These are phyloP conservation scores for Mucor indicus DNA, from an alignment of 371 early-diverging fungal species.

Conservation along the genomic window DNA sequence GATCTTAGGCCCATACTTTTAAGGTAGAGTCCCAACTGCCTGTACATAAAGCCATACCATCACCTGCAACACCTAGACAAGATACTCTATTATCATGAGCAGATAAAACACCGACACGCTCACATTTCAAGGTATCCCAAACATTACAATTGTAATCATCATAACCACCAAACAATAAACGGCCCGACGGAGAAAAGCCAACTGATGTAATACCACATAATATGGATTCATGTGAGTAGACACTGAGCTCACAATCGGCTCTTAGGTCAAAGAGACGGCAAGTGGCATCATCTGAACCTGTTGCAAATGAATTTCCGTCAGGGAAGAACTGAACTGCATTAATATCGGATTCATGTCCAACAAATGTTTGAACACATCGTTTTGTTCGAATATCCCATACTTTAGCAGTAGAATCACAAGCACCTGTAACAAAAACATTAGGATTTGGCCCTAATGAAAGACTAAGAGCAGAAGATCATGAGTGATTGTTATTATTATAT, in stretches of 20 bases:
- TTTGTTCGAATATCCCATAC: conserved; percentile 98
- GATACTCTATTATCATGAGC: conserved; percentile 97
- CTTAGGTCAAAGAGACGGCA: conserved; percentile 96
- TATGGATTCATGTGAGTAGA: conserved; percentile 95
- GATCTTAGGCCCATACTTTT: conserved; percentile 61
- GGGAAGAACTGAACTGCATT: conserved; percentile 99
- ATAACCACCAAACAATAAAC: conserved; percentile 96
- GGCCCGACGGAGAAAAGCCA: conserved; percentile 92
- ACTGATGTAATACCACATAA: conserved; percentile 97
- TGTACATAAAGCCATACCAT: conserved; percentile 97
- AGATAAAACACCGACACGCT: conserved; percentile 90
- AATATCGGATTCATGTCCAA: conserved; percentile 97
- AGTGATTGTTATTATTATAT: no score
- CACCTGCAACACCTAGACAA: conserved; percentile 92
- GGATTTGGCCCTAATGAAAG: conserved; percentile 90
- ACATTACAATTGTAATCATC: conserved; percentile 98
- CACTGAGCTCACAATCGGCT: conserved; percentile 94
- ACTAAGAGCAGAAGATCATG: conserved; percentile 34
- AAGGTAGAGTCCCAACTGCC: conserved; percentile 96
- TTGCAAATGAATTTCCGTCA: conserved; percentile 94
- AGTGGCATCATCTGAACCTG: conserved; percentile 97
- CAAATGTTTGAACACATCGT: conserved; percentile 95
- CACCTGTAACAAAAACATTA: conserved; percentile 95
- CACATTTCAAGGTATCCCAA: conserved; percentile 96
- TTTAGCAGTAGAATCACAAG: conserved; percentile 98